These are phyloP conservation scores for Huiozyma sinensis DNA, from an alignment of 805 yeast genomes.

Conservation along the genomic window DNA sequence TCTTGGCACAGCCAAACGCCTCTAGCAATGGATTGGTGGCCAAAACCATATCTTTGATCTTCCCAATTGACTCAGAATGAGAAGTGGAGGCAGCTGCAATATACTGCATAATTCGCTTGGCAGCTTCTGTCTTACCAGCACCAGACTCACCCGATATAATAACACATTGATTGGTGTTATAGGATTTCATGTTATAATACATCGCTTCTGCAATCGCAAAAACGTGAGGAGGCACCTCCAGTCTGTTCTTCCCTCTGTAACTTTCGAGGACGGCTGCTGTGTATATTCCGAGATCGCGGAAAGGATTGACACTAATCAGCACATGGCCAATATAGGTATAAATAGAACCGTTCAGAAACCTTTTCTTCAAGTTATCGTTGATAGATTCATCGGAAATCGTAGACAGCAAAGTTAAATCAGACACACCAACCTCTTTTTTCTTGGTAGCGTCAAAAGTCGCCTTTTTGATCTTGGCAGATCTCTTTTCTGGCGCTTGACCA, in stretches of 20 bases:
- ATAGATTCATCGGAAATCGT: slow-evolving; percentile 86
- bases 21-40: slow-evolving; percentile 98
- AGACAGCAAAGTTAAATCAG: slow-evolving; percentile 82
- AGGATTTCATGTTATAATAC: slow-evolving; percentile 91
- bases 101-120: slow-evolving; percentile 95
- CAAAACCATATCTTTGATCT: slow-evolving; percentile 91
- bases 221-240: slow-evolving; percentile 97
- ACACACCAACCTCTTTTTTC: slow-evolving; percentile 96
- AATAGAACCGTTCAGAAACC: slow-evolving; percentile 82
- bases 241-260: slow-evolving; percentile 83
- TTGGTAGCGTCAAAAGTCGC: slow-evolving; percentile 82
- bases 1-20: slow-evolving; percentile 97
- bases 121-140: slow-evolving; percentile 97
- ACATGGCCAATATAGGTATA: slow-evolving; percentile 93
- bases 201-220: slow-evolving; percentile 95
- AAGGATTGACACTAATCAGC: slow-evolving; percentile 91
- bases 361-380: slow-evolving; percentile 78
- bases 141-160: slow-evolving; percentile 97
- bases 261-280: slow-evolving; percentile 64
- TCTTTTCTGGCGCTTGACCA: slow-evolving; percentile 44
- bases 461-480: slow-evolving; percentile 54
- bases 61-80: slow-evolving; percentile 59
- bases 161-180: slow-evolving; percentile 91
- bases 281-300: slow-evolving; percentile 91
- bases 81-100: slow-evolving; percentile 68